Base-by-base conservation (phyloP, 2,329 filamentous ascomycete species). In the Cladophialophora bantiana region DNA sequence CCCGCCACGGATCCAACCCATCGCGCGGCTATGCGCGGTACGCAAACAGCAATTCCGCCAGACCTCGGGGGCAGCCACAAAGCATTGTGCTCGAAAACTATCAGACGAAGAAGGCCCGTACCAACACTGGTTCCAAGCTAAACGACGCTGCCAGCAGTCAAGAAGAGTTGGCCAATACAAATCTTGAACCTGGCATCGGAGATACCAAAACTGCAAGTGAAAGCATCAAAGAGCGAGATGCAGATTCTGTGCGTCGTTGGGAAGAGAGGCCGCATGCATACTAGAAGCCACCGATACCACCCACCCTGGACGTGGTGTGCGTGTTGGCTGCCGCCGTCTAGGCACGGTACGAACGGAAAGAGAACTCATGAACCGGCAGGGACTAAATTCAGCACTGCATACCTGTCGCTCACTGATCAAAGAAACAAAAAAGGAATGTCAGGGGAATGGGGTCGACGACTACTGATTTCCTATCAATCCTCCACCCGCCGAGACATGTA, bases 91-190 rank as follows among this genome's bases (percentile, higher is more conserved):
- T 57, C 15, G 55, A 57, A 26, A 57, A 10, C 15, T 57, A 57
- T 15, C 32, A 57, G 15, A 20, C 55, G 35, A 57, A 42, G 55
- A 57, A 57, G 15, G 10, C 55, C 18, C 55, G 55, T 20, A 40
- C 35, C 9, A 57, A 40, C 12, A 42, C 34, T 4, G 26, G 15
- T 1, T 57, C 55, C 7, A 57, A 40, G 4, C 38, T 57, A 34
- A 40, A 57, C 35, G 55, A 57, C 35, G 55, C 55, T 36, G 35
- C 55, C 32, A 57, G 55, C 55, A 57, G 55, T 42, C 55, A 57
- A 40, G 55, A 57, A 40, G 55, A 57, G 55, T 40, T 57, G 55
- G 55, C 55, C 38, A 18, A 18, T 20, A 57, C 55, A 42, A 40
- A 57, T 20, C 55, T 57, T 15, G 55, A 57, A 18, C 55, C 55